Evolutionary conservation across 768 basidiomycete genomes (phyloP), one percentile per base, ranked within the genome.

Genomic region (Boletus rex-veris): DNA sequence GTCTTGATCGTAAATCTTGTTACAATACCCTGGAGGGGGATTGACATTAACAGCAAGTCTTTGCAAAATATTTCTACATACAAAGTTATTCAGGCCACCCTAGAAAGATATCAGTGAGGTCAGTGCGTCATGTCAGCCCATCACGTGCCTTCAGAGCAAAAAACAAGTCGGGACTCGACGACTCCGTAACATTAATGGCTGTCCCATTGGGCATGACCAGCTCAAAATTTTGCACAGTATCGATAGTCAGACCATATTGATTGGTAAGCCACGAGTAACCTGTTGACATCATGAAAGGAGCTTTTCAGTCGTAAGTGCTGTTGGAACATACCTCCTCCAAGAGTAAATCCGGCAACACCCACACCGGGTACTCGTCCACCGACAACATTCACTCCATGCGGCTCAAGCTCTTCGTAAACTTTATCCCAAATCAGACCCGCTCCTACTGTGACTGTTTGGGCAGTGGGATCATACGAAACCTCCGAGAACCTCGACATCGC

Each of bases 41-140:
- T 53, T 5, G 51, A 7, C 26, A 21, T 53, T 6, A 52, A 7
- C 21, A 26, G 19, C n/a, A 7, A 36, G 24, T 42, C 7, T 1
- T 16, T 3, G 3, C 7, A 35, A 19, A 51, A 18, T 2, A 9
- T 33, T 24, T 18, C 18, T 12, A 47, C 67, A 9, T 41, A 77
- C 77, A 53, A 83, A 85, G 56, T 86, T 87, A 57, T 87, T 85
- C 58, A 74, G 64, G 10, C 84, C 84, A 31, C 85, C 85, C 81
- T 84, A 49, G 4, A 1, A 19, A 33, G 11, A 18, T 15, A 48
- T 41, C 6, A 48, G 48, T 16, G 11, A 53, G 18, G 7, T 16
- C 8, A 15, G 2, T 28, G 43, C 19, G 11, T 15, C 7, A 11
- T 21, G 9, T 40, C 5, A 14, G 2, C 40, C 21, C 46, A 19